Base-by-base conservation (phyloP, 768 basidiomycete genomes). In the Coprinopsis strossmayeri region DNA sequence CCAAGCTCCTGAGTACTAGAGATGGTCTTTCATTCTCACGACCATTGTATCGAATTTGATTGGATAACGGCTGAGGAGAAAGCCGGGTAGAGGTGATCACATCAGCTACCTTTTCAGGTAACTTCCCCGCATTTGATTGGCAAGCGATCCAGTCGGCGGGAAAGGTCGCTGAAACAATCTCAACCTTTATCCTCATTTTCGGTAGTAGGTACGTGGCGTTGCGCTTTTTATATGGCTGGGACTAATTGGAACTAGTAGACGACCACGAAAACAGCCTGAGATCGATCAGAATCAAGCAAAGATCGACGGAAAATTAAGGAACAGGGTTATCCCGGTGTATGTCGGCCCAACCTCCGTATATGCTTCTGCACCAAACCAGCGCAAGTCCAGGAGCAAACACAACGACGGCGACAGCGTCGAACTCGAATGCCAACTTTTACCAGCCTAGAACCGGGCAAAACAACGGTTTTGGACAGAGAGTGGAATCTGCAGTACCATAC, bases 251-350 rank as follows among this genome's bases (percentile, higher is more conserved):
- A 32, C 15, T 32, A 7, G 9, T 32, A 32, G 30, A 32, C 30
- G 15, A 32, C 9, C 9, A 32, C 30, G 7, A 15, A 32, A 32
- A 32, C n/a, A n/a, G n/a, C n/a, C n/a, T n/a, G n/a, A n/a, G n/a
- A n/a, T n/a, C n/a, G n/a, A n/a, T n/a, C n/a, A n/a, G n/a, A 32
- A 7, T 15, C 7, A 15, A 7, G 30, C 30, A 32, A 15, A 15
- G 30, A 32, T 7, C 30, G 30, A 42, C 41, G 23, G 23, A 42
- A 28, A 28, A 17, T 45, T 18, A 20, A 45, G 43, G 43, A 30
- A 28, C 27, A 28, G 43, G 43, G 43, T 45, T 5, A 32, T 45
- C 43, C 43, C 43, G 43, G 43, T 45, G 43, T 32, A 45, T 45
- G 43, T 25, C 43, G 43, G 43, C 43, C 26, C 43, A 45, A 27